A percentile compares a stretch with the other conserved stretches of the same genome.
Evolutionary conservation across 768 basidiomycete species (phyloP).

Genomic region (Termitomyces sp.): DNA sequence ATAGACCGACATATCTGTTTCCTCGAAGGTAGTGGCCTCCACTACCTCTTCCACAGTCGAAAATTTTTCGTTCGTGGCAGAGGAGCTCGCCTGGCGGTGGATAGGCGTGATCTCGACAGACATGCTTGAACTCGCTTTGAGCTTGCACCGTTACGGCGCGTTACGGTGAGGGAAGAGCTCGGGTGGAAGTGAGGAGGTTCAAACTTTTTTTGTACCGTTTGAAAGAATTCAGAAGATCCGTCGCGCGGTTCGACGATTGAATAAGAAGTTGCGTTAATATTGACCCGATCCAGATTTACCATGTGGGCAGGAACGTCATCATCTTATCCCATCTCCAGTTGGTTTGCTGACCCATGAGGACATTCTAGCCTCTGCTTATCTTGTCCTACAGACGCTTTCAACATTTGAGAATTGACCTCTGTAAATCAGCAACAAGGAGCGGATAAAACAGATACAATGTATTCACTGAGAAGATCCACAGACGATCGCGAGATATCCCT

Average conservation of each 20-base stretch:
- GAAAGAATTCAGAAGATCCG: neutral
- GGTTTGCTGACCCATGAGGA: neutral
- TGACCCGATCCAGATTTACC: neutral
- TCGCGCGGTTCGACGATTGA: neutral
- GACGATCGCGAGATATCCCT: neutral
- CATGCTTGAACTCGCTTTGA: neutral
- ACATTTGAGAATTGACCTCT: neutral
- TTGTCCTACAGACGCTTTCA: neutral
- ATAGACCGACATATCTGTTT: slow-evolving; percentile 32
- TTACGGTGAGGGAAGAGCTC: neutral
- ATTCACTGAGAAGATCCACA: neutral
- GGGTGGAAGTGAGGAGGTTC: neutral
- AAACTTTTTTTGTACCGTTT: too few species aligned
- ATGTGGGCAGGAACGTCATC: neutral
- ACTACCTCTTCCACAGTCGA: slow-evolving; percentile 16
- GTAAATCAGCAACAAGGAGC: neutral
- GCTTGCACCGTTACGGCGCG: neutral
- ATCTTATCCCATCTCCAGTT: neutral
- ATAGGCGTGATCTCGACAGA: neutral
- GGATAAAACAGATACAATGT: neutral
- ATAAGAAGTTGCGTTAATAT: neutral
- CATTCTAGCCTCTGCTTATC: neutral
- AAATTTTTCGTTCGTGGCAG: slow-evolving; percentile 21
- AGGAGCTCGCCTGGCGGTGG: slow-evolving; percentile 1
- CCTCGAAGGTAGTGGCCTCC: slow-evolving; percentile 22